Conservation (phyloP, 78 protist species). For the Dictyostelium intermedium region DNA sequence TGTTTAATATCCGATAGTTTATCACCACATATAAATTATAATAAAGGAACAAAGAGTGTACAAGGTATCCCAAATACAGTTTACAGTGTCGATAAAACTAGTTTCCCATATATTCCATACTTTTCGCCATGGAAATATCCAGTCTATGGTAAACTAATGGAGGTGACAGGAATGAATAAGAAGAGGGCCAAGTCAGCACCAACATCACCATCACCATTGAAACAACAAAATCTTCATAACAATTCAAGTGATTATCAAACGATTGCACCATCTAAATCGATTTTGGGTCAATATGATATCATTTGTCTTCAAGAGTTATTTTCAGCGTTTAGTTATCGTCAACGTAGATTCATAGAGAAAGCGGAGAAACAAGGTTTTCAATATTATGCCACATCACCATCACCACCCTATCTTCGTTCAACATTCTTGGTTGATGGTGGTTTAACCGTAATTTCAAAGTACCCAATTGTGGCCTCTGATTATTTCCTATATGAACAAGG, state of each 20-base stretch:
- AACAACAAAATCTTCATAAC: not conserved
- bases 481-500: constrained; percentile 47
- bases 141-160: not conserved
- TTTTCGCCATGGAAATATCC: constrained; percentile 66
- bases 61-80: constrained; percentile 28
- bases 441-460: constrained; percentile 27
- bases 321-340: constrained; percentile 64
- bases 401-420: constrained; percentile 17
- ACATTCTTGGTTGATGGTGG: constrained; percentile 72
- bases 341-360: constrained; percentile 32
- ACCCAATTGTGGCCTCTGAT: constrained; percentile 10
- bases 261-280: not conserved
- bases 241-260: not conserved
- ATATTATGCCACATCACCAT: constrained; percentile 40
- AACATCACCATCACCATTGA: not conserved
- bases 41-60: not conserved
- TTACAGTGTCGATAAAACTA: constrained; percentile 17
- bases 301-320: constrained; percentile 66
- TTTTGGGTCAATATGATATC: constrained; percentile 43
- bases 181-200: not conserved
- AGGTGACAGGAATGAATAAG: not conserved
- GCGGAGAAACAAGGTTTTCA: constrained; percentile 27
- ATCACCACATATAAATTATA: not conserved
- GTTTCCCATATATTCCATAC: constrained; percentile 47
- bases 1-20: constrained; percentile 44